Evolutionary conservation across 768 basidiomycete genomes (phyloP).

Genomic region (Hirschioporus abietinus): DNA sequence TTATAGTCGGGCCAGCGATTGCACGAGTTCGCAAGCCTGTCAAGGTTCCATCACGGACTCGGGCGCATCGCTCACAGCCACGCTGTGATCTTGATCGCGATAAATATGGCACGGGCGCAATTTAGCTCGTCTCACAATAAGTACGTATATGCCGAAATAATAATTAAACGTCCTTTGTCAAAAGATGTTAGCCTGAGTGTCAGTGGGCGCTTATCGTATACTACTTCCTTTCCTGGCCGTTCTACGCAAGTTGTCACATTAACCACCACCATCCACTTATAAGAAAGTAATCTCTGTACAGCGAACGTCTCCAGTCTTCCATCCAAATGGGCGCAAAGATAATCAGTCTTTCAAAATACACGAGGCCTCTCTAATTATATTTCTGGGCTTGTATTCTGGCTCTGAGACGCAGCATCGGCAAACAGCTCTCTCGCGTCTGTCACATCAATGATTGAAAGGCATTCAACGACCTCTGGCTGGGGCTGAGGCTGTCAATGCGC

Average conservation of each 20-base stretch:
- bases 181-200: too few species aligned
- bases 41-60: not conserved
- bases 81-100: not conserved
- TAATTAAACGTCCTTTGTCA: too few species aligned
- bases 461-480: not conserved
- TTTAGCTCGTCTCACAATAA: not conserved
- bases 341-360: not conserved
- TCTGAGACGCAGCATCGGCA: not conserved
- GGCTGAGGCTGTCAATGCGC: not conserved
- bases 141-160: too few species aligned
- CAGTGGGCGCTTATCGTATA: too few species aligned
- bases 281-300: not conserved
- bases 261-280: not conserved
- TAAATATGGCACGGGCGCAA: not conserved
- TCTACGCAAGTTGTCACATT: not conserved
- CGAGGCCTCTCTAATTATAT: not conserved
- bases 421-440: constrained; percentile 1
- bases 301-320: not conserved
- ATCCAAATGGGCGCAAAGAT: not conserved
- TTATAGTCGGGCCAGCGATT: too few species aligned
- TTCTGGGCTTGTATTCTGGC: not conserved
- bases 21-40: not conserved
- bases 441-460: not conserved
- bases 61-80: not conserved
- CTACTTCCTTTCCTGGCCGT: not conserved